Base-by-base conservation (phyloP, 371 early-diverging fungal genomes). In the Mortierella sp. region DNA sequence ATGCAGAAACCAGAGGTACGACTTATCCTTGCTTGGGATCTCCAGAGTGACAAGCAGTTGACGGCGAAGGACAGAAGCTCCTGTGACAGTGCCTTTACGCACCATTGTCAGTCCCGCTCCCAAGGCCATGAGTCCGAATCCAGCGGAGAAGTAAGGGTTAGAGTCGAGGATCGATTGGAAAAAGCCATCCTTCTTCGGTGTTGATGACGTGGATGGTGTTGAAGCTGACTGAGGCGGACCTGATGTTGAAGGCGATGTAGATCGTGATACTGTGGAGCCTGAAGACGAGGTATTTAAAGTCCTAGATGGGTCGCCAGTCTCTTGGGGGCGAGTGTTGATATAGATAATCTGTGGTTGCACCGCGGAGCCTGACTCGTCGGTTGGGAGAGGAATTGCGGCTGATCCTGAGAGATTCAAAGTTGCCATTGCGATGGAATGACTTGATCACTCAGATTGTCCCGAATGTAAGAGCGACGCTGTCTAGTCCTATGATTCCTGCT, bases 121-220 rank as follows among this genome's bases (percentile, higher is more conserved):
- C 0, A 97, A 90, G 45, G 96, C 99, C 40, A 98, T 85, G 28
- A 98, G 80, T 3, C 99, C 99, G 56, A 94, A 91, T 7, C 97
- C 97, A 2, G 98, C 98, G 2, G 96, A 94, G 63, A 97, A 97
- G 71, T 94, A 91, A 12, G 98, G 98, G 58, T 97, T 97, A 3
- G 68, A 67, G 44, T 64, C 65, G 5, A 68, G 49, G 22, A 76
- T 60, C 6, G 60, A 25, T 49, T 76, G 51, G 43, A 76, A 21
- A 13, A 68, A 46, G 2, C 61, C 58, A 1, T 65, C 58, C 25
- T 72, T 43, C 1, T 52, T 34, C 19, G 44, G 54, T 1, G 62
- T 21, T 50, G 17, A 7, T 16, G 67, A 34, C 19, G 43, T 28
- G 12, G 47, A 8, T 28, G 54, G 0, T 10, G 56, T 17, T 16